These are phyloP conservation scores for Kazachstania sp. DNA, from an alignment of 1,139 yeast genomes.

Conservation along the genomic window DNA sequence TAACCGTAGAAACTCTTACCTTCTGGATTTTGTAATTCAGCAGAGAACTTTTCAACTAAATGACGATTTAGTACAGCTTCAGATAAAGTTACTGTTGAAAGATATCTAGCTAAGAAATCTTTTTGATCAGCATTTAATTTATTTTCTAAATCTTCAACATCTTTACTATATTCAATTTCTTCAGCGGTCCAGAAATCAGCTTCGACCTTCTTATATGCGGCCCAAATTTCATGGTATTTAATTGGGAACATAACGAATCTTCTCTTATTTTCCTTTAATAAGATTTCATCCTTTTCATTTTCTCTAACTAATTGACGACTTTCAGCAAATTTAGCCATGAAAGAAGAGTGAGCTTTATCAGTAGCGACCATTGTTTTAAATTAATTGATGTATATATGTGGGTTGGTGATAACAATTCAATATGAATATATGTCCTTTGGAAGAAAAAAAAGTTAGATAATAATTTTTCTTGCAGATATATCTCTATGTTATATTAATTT, in stretches of 20 bases:
- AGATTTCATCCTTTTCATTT: slow-evolving; percentile 80
- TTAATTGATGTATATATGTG: too few relatives aligned
- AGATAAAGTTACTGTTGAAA: slow-evolving; percentile 97
- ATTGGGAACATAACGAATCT: slow-evolving; percentile 96
- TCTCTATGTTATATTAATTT: too few relatives aligned
- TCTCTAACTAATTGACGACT: slow-evolving; percentile 68
- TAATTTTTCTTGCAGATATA: too few relatives aligned
- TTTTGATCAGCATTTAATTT: slow-evolving; percentile 80
- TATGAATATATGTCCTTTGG: too few relatives aligned
- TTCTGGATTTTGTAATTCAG: slow-evolving; percentile 95
- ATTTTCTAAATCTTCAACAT: slow-evolving; percentile 81
- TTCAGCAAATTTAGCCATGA: slow-evolving; percentile 48
- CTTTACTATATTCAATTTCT: slow-evolving; percentile 94
- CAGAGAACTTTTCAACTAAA: slow-evolving; percentile 91
- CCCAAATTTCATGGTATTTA: slow-evolving; percentile 97
- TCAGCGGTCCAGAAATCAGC: slow-evolving; percentile 99
- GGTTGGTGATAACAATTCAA: too few relatives aligned
- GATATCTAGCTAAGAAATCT: slow-evolving; percentile 78
- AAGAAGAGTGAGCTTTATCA: slow-evolving; percentile 37
- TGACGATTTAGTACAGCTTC: slow-evolving; percentile 98
- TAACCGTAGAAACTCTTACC: slow-evolving; percentile 98
- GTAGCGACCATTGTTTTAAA: slow-evolving; percentile 5
- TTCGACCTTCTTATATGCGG: slow-evolving; percentile 97
- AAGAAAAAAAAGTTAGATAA: too few relatives aligned
- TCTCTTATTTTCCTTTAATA: slow-evolving; percentile 74